A percentile compares a stretch with the other conserved stretches of the same genome.
phyloP scores from a whole-genome alignment of 2,329 filamentous ascomycete genomes.

The Fusarium circinatum region DNA sequence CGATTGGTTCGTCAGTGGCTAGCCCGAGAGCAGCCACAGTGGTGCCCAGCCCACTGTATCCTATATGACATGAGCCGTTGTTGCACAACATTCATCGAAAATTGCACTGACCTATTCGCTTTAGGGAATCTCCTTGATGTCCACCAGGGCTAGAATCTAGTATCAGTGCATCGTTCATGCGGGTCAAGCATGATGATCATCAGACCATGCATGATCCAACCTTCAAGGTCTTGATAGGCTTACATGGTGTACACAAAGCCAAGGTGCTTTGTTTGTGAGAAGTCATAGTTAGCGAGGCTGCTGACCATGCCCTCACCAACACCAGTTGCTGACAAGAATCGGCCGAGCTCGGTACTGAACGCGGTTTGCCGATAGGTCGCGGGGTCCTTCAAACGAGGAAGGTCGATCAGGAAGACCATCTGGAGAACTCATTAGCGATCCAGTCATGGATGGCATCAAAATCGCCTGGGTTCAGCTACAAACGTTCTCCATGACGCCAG shows the following conservation, averaged over 20 bases:
- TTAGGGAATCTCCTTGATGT: constrained; percentile 45
- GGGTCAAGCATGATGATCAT: constrained; percentile 7
- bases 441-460: constrained; percentile 18
- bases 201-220: constrained; percentile 7
- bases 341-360: constrained; percentile 77
- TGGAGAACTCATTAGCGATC: constrained; percentile 48
- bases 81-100: constrained; percentile 19
- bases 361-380: constrained; percentile 46
- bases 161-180: constrained; percentile 26
- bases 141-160: constrained; percentile 48
- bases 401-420: constrained; percentile 91
- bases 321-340: constrained; percentile 75
- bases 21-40: constrained; percentile 74
- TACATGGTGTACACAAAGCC: constrained; percentile 89
- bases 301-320: constrained; percentile 71
- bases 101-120: constrained; percentile 45
- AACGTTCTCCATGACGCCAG: constrained; percentile 86
- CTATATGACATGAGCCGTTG: constrained; percentile 53
- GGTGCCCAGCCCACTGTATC: constrained; percentile 77
- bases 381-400: constrained; percentile 69
- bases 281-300: constrained; percentile 84
- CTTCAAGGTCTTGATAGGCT: constrained; percentile 43
- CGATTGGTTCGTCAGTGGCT: constrained; percentile 62
- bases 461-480: constrained; percentile 38
- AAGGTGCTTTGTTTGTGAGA: constrained; percentile 74